Base-by-base conservation (phyloP, 2,329 filamentous ascomycete genomes). In the Lasiodiplodia sp. region DNA sequence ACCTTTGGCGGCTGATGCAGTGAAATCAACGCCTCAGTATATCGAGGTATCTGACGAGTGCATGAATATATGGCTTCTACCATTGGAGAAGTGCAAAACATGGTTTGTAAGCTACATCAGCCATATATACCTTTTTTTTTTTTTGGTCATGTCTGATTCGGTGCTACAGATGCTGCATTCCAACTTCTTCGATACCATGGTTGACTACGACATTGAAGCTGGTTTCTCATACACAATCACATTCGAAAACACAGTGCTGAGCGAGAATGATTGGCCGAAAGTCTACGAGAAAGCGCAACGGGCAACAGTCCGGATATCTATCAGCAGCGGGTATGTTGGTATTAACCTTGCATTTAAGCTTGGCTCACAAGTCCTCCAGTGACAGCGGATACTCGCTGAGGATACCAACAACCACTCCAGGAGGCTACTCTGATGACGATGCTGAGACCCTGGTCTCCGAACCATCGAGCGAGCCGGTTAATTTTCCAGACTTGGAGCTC, bases 21-120 rank as follows among this genome's bases (percentile, higher is more conserved):
- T 6, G 11, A 16, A 31, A 18, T 10, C 44, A 2, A 18, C n/a
- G 4, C 60, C 28, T 2, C 31, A 21, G 23, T 52, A 38, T n/a
- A 64, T 64, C 37, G 60, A 64, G 16, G 18, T 64, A 28, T 64
- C 44, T 14, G 60, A 64, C 38, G 60, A 49, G 16, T 47, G 60
- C 2, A 14, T 52, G 47, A 64, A 64, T 14, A n/a, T 64, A 10
- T 64, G 60, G 60, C 60, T 64, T 16, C 18, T 64, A 2, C 60
- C 47, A 3, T 34, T 64, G 11, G 47, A 64, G 3, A 28, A 31
- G 25, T 64, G 60, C 12, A 64, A 14, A 34, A 37, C 60, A 23
- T 64, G 60, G 60, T 64, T 64, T 64, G 60, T 64, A 34, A 52
- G 60, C 38, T 14, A 7, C 12, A 16, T n/a, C 18, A 23, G 23